Percentiles rank a stretch among this genome's conserved stretches.
Evolutionary conservation across 2,329 filamentous ascomycete genomes (phyloP).

Genomic region (Monosporascus sp.): DNA sequence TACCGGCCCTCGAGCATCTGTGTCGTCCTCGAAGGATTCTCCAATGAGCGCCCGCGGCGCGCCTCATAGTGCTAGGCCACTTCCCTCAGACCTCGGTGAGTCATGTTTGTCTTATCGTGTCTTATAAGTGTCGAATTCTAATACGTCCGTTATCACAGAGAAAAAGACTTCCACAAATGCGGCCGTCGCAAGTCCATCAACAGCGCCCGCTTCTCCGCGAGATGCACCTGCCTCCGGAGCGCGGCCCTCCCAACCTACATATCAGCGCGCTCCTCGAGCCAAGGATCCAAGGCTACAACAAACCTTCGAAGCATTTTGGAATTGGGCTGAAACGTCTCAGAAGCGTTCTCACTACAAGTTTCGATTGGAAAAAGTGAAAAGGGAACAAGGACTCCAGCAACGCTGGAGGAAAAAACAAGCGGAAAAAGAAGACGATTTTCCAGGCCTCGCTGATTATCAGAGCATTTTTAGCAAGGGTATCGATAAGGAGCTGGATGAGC

Average conservation of each 20-base stretch:
- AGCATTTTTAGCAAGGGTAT: constrained; percentile 10
- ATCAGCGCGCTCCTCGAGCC: background rate
- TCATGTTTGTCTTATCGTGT: background rate
- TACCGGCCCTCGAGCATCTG: background rate
- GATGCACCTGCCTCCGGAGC: background rate
- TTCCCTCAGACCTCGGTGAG: background rate
- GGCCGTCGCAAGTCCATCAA: background rate
- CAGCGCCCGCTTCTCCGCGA: background rate
- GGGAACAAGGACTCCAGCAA: constrained; percentile 1
- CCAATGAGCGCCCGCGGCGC: background rate
- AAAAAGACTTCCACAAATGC: background rate
- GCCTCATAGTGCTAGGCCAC: background rate
- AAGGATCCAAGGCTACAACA: constrained; percentile 19
- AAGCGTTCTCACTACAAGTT: constrained; percentile 7
- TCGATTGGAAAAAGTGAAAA: constrained; percentile 3
- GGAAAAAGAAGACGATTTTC: constrained; percentile 12
- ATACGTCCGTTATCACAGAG: background rate
- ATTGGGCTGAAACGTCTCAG: constrained; percentile 6
- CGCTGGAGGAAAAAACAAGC: constrained; percentile 6
- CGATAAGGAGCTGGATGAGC: constrained; percentile 6
- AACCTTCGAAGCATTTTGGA: constrained; percentile 11
- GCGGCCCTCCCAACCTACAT: background rate
- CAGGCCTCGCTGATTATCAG: constrained; percentile 15
- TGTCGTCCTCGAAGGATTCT: background rate
- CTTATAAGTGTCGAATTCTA: too few relatives aligned